Percentiles rank a stretch among this genome's conserved stretches.
Conservation (phyloP, 176 grass and related monocot genomes). For the Paspalum notatum region DNA sequence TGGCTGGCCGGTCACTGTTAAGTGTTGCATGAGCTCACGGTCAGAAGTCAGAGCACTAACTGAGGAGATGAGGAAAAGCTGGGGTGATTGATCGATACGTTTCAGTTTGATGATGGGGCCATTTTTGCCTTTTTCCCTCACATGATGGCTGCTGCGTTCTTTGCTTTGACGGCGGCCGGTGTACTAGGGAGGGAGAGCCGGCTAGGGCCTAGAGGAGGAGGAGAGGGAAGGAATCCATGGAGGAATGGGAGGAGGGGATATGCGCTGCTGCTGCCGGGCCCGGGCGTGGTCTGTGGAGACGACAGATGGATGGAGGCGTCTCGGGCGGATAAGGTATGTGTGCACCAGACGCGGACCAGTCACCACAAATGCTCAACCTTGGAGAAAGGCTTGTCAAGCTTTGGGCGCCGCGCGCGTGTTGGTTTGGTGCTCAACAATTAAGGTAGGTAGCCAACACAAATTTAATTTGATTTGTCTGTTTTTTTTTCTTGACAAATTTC, state of each 20-base stretch:
- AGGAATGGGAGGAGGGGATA: conserved; percentile 36
- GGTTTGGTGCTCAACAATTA: too few species aligned
- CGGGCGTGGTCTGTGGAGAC: background rate
- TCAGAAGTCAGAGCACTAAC: background rate
- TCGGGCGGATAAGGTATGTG: conserved; percentile 78
- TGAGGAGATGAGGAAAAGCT: background rate
- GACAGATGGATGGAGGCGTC: too few species aligned
- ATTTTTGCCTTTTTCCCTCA: background rate
- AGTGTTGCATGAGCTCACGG: conserved; percentile 40
- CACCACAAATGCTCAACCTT: background rate
- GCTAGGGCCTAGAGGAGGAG: conserved; percentile 5
- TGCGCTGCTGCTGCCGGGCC: conserved; percentile 18
- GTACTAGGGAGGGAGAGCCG: too few species aligned
- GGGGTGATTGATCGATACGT: conserved; percentile 13
- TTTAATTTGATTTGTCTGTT: too few species aligned
- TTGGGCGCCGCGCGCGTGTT: too few species aligned
- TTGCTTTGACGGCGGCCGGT: too few species aligned
- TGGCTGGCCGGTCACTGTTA: conserved; percentile 21
- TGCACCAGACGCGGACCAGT: conserved; percentile 45
- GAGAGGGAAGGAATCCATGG: conserved; percentile 48
- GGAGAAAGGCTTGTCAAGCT: background rate
- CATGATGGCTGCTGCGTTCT: too few species aligned
- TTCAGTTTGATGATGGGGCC: conserved; percentile 44
- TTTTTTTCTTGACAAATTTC: too few species aligned
- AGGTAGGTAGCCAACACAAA: too few species aligned